Base-by-base conservation (phyloP, 2,329 filamentous ascomycete genomes). In the Paracoccidioides brasiliensis region DNA sequence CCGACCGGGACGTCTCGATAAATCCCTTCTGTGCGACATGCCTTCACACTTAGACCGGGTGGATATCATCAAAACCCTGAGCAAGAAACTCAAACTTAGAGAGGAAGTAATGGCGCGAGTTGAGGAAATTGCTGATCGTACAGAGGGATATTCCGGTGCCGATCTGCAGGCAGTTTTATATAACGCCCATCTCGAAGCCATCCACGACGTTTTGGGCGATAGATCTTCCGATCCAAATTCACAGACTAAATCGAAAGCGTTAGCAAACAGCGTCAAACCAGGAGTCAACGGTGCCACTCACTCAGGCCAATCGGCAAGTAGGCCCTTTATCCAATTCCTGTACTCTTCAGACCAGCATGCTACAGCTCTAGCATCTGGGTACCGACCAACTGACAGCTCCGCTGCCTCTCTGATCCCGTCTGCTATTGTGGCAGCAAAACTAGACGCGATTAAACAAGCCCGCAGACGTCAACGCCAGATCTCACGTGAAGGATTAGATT, bases 151-250 rank as follows among this genome's bases (percentile, higher is more conserved):
- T 69, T 93, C 88, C 0, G 93, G 93, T 10, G 93, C 93, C 0
- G 93, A 98, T 72, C 76, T 98, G 3, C 93, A 98, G 69, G 93
- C 91, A 0, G 80, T 98, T 5, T 84, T 97, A 45, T 96, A 95
- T 64, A 98, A 98, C 62, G 90, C 93, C 0, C 93, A 98, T 68
- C 79, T 98, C 5, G 91, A 97, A 73, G 93, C 93, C 33, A 96
- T 98, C 60, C 93, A 98, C 67, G 90, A 96, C 62, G 83, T 94
- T 2, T 80, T 98, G 0, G 85, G 82, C 54, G 81, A 84, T 64
- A 64, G 62, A 37, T 62, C 65, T 6, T 56, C 65, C 0, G 76
- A 82, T 35, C 75, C 32, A 58, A 61, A 44, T 59, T 63, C 32
- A 72, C 61, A 53, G 66, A 59, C 45, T 68, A 67, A 45, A 66